Evolutionary conservation across 164 flowering plant genomes (phyloP), one percentile per base, ranked within the genome.

Genomic region (Aristolochia californica): DNA sequence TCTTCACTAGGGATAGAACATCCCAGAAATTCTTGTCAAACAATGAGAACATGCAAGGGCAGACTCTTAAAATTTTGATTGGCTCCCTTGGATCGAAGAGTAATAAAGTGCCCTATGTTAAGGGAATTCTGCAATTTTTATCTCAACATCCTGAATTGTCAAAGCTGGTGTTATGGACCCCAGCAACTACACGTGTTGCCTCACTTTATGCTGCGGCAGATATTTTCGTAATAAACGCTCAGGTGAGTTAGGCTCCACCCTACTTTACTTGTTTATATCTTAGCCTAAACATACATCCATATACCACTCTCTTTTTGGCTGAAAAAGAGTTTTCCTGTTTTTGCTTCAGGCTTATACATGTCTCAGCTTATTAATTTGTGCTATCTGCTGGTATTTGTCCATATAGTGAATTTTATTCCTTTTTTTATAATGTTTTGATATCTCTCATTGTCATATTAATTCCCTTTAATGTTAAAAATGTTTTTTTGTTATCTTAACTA

Each of bases 51-150:
- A 61, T 50, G 48, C n/a, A n/a, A n/a, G n/a, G n/a, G n/a, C 70
- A 76, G 54, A 65, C 62, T 56, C 73, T 85, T 53, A 90, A 83
- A 74, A 53, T 94, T 73, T 83, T 94, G 48, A 78, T 94, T 66
- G 99, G 99, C 62, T 94, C 99, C 38, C 88, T 89, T 30, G 99
- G 99, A 64, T 89, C 97, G 49, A 84, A 87, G 70, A 87, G 97
- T 75, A 94, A 90, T 62, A 87, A 90, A 75, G 77, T 85, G 58
- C 69, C 71, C 49, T 94, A 89, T 66, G 87, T 94, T 30, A 90
- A 85, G 66, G 82, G 68, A 58, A 74, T 90, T 56, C 77, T 90
- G 43, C 62, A 66, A 22, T 84, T 75, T 69, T 54, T 87, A 63
- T 76, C 87, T 44, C 72, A 66, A 56, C 87, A 87, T 68, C 57